Percentiles rank a stretch among this genome's conserved stretches.
Evolutionary conservation across 768 basidiomycete genomes (phyloP).

Genomic region (Pleurotus eryngii): DNA sequence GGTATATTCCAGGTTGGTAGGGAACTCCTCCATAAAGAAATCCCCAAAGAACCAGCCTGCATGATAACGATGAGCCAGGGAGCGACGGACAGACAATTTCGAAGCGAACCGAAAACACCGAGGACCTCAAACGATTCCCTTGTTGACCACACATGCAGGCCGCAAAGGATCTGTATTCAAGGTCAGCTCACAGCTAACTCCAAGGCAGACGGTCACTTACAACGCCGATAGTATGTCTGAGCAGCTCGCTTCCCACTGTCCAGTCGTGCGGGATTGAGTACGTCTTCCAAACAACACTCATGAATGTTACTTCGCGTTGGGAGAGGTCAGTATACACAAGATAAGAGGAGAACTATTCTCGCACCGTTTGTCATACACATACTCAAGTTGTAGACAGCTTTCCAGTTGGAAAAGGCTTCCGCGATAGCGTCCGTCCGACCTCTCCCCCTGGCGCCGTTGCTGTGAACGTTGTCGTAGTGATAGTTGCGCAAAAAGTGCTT

Average conservation of each 20-base stretch:
- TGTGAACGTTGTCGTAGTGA: conserved; percentile 73
- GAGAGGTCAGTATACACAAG: conserved; percentile 6
- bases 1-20: conserved; percentile 87
- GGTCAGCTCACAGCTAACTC: conserved; percentile 9
- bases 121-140: conserved; percentile 89
- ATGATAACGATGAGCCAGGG: not conserved
- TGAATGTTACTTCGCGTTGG: conserved; percentile 64
- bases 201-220: conserved; percentile 43
- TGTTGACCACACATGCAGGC: conserved; percentile 88
- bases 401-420: conserved; percentile 97
- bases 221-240: conserved; percentile 84
- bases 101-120: conserved; percentile 74
- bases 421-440: conserved; percentile 64
- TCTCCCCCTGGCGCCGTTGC: conserved; percentile 26
- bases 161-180: conserved; percentile 64
- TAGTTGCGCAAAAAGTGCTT: conserved; percentile 95
- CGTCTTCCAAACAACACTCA: conserved; percentile 85
- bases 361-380: conserved; percentile 93
- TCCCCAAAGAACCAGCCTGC: conserved; percentile 98
- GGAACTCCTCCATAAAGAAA: conserved; percentile 94
- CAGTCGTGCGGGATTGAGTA: conserved; percentile 81
- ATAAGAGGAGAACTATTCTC: conserved; percentile 2
- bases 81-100: conserved; percentile 11
- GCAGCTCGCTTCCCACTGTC: conserved; percentile 82
- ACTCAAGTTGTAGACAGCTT: conserved; percentile 86